Conservation (phyloP, 2,329 filamentous ascomycete genomes). For the Phialocephala subalpina region DNA sequence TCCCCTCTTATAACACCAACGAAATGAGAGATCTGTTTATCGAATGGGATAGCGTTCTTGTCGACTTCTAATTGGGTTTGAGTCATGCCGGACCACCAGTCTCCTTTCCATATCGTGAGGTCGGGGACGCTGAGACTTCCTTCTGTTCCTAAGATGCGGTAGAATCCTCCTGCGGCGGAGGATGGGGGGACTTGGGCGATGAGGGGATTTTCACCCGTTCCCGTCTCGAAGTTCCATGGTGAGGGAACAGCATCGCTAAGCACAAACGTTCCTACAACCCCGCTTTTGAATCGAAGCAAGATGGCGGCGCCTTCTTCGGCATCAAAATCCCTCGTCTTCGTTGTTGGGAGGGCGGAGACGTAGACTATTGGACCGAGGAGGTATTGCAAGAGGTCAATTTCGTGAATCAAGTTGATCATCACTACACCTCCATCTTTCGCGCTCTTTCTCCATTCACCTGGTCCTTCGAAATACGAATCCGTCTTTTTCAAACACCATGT, state of each 20-base stretch:
- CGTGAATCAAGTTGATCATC: slow-evolving; percentile 67
- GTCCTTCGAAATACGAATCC: slow-evolving; percentile 55
- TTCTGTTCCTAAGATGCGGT: slow-evolving; percentile 61
- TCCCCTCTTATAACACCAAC: slow-evolving; percentile 54
- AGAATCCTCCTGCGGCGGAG: slow-evolving; percentile 49
- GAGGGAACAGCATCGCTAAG: slow-evolving; percentile 59
- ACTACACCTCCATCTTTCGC: slow-evolving; percentile 54
- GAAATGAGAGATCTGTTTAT: slow-evolving; percentile 60
- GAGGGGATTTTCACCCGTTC: slow-evolving; percentile 64
- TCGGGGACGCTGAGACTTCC: slow-evolving; percentile 62
- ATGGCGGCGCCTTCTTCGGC: slow-evolving; percentile 66
- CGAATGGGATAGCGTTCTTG: slow-evolving; percentile 53
- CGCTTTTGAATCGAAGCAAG: slow-evolving; percentile 59
- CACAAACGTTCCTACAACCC: slow-evolving; percentile 64
- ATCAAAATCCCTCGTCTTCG: slow-evolving; percentile 52
- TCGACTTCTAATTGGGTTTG: slow-evolving; percentile 23
- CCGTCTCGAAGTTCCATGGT: slow-evolving; percentile 62
- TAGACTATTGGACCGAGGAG: slow-evolving; percentile 60
- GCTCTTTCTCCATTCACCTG: slow-evolving; percentile 56
- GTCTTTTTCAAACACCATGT: slow-evolving; percentile 64
- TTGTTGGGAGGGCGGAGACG: slow-evolving; percentile 58
- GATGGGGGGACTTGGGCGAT: slow-evolving; percentile 56
- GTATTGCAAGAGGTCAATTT: slow-evolving; percentile 65
- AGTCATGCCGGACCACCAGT: neutral
- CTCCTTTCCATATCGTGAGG: slow-evolving; percentile 11